Evolutionary conservation across 768 basidiomycete species (phyloP).

Genomic region (Leccinum longicurvipes): DNA sequence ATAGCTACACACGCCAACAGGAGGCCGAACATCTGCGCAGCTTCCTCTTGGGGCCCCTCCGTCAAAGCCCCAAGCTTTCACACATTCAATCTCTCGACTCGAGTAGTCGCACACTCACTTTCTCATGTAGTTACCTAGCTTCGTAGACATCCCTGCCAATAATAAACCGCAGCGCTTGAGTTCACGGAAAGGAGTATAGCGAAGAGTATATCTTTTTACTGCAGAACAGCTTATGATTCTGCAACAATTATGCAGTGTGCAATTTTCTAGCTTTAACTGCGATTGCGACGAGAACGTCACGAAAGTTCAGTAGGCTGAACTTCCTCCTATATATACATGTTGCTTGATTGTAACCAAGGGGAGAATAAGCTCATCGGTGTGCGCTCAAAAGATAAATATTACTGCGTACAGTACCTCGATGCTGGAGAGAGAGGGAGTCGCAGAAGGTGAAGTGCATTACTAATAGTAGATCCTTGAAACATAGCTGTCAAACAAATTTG

Average conservation of each 20-base stretch:
- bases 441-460: constrained; percentile 46
- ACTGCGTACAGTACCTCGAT: constrained; percentile 64
- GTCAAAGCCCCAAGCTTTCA: too few species aligned
- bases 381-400: constrained; percentile 64
- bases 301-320: too few species aligned
- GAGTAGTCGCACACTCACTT: too few species aligned
- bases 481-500: constrained; percentile 73
- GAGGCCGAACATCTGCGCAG: too few species aligned
- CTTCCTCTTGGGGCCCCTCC: too few species aligned
- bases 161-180: too few species aligned
- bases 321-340: constrained; percentile 73
- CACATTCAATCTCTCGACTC: too few species aligned
- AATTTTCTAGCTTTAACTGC: constrained; percentile 47
- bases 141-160: too few species aligned
- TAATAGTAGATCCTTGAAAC: neutral
- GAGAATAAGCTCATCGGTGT: constrained; percentile 60
- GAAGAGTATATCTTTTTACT: constrained; percentile 66
- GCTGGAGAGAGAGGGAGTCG: constrained; percentile 50
- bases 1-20: too few species aligned
- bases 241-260: constrained; percentile 44
- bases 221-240: constrained; percentile 73
- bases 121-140: too few species aligned
- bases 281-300: constrained; percentile 46
- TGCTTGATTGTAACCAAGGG: constrained; percentile 51
- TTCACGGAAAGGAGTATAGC: too few species aligned